phyloP scores from a whole-genome alignment of 805 yeast species.

The Yamadazyma takamatsuzukensis region DNA sequence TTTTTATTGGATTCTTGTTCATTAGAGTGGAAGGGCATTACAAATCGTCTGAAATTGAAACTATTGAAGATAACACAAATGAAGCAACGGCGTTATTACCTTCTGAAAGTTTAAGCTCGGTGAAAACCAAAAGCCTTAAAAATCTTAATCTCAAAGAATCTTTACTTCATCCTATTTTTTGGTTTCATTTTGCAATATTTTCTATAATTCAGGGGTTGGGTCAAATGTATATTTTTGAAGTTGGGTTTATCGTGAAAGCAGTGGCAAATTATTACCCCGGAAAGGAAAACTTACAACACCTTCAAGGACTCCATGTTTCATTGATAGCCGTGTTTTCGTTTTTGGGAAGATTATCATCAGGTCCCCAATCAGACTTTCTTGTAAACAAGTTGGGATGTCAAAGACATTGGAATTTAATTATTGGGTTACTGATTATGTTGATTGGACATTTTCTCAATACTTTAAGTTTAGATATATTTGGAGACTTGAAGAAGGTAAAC shows the following conservation, averaged over 20 bases:
- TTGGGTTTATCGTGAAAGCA: slow-evolving; percentile 31
- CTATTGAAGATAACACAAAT: slow-evolving; percentile 4
- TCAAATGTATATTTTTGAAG: slow-evolving; percentile 34
- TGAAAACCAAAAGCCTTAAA: slow-evolving; percentile 10
- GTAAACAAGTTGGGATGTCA: slow-evolving; percentile 20
- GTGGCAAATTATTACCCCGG: slow-evolving; percentile 17
- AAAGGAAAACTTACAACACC: slow-evolving; percentile 7
- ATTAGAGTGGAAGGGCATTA: slow-evolving; percentile 26
- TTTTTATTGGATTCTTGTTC: slow-evolving; percentile 25
- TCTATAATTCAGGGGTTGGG: slow-evolving; percentile 34
- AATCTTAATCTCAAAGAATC: slow-evolving; percentile 17
- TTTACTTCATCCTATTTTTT: slow-evolving; percentile 25
- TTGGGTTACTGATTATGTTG: slow-evolving; percentile 27
- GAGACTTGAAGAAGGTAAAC: slow-evolving; percentile 14
- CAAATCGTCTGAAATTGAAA: slow-evolving; percentile 7
- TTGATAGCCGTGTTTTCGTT: slow-evolving; percentile 29
- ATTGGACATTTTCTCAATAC: slow-evolving; percentile 24
- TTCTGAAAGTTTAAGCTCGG: slow-evolving; percentile 6
- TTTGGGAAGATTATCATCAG: slow-evolving; percentile 27
- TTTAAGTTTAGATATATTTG: slow-evolving; percentile 12
- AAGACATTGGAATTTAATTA: slow-evolving; percentile 30
- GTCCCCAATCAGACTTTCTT: slow-evolving; percentile 28
- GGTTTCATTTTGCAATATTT: slow-evolving; percentile 29
- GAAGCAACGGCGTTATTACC: slow-evolving; percentile 13
- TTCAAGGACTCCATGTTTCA: slow-evolving; percentile 33